Evolutionary conservation across 1,284 basidiomycete species (phyloP), one percentile per base, ranked within the genome.

Genomic region (Irpex sp.): DNA sequence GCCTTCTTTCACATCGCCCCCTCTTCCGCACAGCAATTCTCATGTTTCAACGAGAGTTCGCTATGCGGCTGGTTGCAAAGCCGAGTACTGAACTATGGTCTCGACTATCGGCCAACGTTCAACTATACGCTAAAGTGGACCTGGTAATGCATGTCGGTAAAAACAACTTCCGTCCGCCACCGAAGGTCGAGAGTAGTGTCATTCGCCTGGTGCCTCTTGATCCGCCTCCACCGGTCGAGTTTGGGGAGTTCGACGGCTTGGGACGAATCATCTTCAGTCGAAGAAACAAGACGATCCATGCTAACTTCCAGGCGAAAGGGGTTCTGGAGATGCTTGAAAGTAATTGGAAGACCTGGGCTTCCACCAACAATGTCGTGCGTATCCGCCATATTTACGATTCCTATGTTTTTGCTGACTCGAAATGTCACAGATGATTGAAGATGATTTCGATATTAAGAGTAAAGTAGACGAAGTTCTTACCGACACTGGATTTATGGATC

Each of bases 31-130:
- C 92, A 66, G 94, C 95, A 33, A 95, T 99, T 66, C 92, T 99
- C 79, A 99, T 99, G 97, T 99, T 99, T 80, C 97, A 99, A 78
- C 91, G 95, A 62, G 97, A 99, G 75, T 99, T 99, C 72, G 97
- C 97, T 0, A 82, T 97, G 63, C 92, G 97, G 1, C 85, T 99
- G 11, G 89, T 95, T 50, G 97, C 97, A 2, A 82, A 87, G 33
- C 95, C 97, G 0, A 90, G 89, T 1, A 90, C 93, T 7, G 82
- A 88, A 31, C 80, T 98, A 5, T 99, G 97, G 97, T 98, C 95
- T 61, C 86, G 97, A 53, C 81, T 99, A 31, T 94, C 93, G 5
- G 97, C 95, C 37, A 99, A 99, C 74, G 97, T 98, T 5, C 97
- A 99, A 75, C 89, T 98, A 19, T 96, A 94, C 75, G 87, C 94